A percentile compares a stretch with the other conserved stretches of the same genome.
These are phyloP conservation scores for Kluyveromyces sp. DNA, from an alignment of 1,139 yeast genomes.

Conservation along the genomic window DNA sequence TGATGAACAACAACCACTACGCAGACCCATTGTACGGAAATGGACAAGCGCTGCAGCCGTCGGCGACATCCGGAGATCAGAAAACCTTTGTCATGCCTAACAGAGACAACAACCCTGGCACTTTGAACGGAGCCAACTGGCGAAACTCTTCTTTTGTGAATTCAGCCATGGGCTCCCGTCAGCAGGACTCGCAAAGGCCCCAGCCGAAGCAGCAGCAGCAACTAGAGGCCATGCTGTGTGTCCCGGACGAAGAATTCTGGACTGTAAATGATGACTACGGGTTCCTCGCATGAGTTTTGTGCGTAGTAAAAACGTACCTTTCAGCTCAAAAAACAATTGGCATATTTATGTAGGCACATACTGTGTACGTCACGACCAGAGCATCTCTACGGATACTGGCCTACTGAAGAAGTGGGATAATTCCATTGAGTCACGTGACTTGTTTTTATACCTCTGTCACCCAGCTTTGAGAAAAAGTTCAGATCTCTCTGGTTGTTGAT, in stretches of 20 bases:
- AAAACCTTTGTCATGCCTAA: constrained; percentile 2
- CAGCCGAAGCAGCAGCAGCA: constrained; percentile 5
- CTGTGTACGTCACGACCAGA: no score
- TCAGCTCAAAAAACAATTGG: no score
- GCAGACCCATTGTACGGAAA: neutral
- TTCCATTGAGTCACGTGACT: neutral
- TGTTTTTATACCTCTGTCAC: neutral
- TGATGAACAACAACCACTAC: constrained; percentile 13
- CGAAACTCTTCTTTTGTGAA: constrained; percentile 6
- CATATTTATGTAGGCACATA: no score
- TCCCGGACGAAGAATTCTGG: constrained; percentile 41
- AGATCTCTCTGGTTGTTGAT: neutral
- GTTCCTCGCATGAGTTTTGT: constrained; percentile 36
- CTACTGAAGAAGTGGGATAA: no score
- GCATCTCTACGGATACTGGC: no score
- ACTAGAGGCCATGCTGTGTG: constrained; percentile 18
- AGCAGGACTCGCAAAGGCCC: constrained; percentile 9
- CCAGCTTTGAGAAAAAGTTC: neutral
- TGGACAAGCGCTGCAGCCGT: constrained; percentile 23
- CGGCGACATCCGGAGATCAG: constrained; percentile 16
- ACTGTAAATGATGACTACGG: constrained; percentile 39
- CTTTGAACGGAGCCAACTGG: constrained; percentile 1
- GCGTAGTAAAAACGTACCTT: no score
- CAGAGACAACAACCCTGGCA: constrained; percentile 7
- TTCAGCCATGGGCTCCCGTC: constrained; percentile 1